phyloP scores from a whole-genome alignment of 202 grass and related monocot species.

The Alloteropsis angusta region DNA sequence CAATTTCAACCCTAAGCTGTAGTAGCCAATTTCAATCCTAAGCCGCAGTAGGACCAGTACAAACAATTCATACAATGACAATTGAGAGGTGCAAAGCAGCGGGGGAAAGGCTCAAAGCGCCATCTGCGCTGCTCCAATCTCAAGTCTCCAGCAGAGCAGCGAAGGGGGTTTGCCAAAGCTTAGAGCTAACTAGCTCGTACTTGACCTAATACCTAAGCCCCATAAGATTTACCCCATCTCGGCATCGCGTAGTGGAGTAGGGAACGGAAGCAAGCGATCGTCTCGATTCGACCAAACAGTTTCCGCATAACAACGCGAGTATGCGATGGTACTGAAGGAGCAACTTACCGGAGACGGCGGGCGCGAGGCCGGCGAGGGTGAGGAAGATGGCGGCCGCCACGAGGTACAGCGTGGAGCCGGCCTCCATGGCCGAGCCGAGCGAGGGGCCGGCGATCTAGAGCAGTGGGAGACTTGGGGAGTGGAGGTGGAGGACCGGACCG shows the following conservation, averaged over 20 bases:
- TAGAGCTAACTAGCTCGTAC: constrained; percentile 20
- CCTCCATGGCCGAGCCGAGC: constrained; percentile 25
- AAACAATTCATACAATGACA: background rate
- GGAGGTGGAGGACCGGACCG: background rate
- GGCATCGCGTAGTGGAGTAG: background rate
- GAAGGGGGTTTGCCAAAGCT: background rate
- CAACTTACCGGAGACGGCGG: constrained; percentile 27
- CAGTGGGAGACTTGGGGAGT: background rate
- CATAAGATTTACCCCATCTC: background rate
- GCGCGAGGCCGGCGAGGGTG: background rate
- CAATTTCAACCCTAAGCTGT: background rate
- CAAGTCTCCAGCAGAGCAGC: background rate
- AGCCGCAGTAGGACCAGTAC: background rate
- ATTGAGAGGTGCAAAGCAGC: background rate
- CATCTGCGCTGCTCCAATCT: background rate
- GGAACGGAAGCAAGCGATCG: background rate
- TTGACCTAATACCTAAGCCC: background rate
- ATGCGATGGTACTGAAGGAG: background rate
- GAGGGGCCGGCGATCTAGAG: constrained; percentile 27
- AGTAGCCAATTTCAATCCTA: background rate
- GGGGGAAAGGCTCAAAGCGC: background rate
- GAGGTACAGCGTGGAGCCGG: background rate
- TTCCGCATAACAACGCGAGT: background rate
- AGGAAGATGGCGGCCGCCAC: background rate
- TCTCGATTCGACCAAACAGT: background rate